Evolutionary conservation across 2,329 filamentous ascomycete species (phyloP).

Genomic region (Sarocladium oryzae): DNA sequence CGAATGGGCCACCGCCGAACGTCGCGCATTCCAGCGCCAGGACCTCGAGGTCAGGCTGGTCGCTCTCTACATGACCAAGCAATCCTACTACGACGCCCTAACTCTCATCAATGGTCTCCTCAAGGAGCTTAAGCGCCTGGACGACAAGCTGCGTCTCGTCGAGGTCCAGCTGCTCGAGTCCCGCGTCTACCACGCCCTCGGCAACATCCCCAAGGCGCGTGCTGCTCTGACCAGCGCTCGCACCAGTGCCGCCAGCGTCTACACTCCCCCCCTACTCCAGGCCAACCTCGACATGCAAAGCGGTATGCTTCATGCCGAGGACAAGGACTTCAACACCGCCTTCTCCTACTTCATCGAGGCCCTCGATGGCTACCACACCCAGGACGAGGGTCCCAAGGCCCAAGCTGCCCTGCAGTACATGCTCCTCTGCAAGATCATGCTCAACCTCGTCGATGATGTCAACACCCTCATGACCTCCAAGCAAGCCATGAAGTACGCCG

Average conservation of each 20-base stretch:
- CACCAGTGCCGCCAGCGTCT: slow-evolving; percentile 93
- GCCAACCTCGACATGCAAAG: slow-evolving; percentile 98
- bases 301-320: slow-evolving; percentile 96
- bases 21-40: slow-evolving; percentile 92
- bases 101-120: slow-evolving; percentile 94
- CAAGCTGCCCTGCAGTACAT: slow-evolving; percentile 98
- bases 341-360: slow-evolving; percentile 99
- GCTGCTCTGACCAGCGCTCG: slow-evolving; percentile 90
- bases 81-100: slow-evolving; percentile 94
- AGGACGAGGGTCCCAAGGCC: slow-evolving; percentile 83
- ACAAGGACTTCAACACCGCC: slow-evolving; percentile 97
- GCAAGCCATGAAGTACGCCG: slow-evolving; percentile 93
- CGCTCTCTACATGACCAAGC: slow-evolving; percentile 90
- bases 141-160: slow-evolving; percentile 96
- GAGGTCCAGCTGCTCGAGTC: slow-evolving; percentile 98
- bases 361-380: slow-evolving; percentile 89
- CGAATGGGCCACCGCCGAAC: slow-evolving; percentile 95
- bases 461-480: slow-evolving; percentile 92
- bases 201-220: slow-evolving; percentile 92
- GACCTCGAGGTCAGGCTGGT: slow-evolving; percentile 96
- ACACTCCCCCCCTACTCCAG: slow-evolving; percentile 91
- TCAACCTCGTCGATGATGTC: slow-evolving; percentile 94
- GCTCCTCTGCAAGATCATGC: slow-evolving; percentile 99
- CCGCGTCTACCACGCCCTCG: slow-evolving; percentile 91
- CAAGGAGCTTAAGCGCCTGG: slow-evolving; percentile 92